phyloP scores from a whole-genome alignment of 768 basidiomycete genomes.

The Cubamyces sp. region DNA sequence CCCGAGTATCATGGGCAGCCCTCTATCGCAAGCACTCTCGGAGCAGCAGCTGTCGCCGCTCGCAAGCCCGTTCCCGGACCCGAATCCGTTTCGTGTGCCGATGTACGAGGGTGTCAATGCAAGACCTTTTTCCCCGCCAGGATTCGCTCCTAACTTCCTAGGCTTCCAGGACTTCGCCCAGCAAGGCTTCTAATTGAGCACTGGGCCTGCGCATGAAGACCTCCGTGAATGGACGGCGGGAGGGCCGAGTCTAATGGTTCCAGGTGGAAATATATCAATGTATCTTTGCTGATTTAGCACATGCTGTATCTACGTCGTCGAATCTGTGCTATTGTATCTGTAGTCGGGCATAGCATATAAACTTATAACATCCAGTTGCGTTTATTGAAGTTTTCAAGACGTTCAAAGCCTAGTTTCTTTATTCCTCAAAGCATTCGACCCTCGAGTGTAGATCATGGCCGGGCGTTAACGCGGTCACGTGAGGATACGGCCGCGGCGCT shows the following conservation, averaged over 20 bases:
- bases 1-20: slow-evolving; percentile 16
- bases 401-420: no score
- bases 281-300: not conserved
- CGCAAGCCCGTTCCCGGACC: slow-evolving; percentile 10
- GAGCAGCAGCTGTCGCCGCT: slow-evolving; percentile 23
- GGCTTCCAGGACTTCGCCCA: slow-evolving; percentile 20
- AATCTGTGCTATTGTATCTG: not conserved
- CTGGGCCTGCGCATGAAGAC: no score
- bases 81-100: slow-evolving; percentile 19
- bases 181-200: slow-evolving; percentile 4
- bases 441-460: no score
- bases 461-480: slow-evolving; percentile 9
- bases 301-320: not conserved
- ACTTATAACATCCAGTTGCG: no score
- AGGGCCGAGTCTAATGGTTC: no score
- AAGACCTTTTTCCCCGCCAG: slow-evolving; percentile 20
- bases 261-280: not conserved
- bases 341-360: not conserved
- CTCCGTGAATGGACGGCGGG: not conserved
- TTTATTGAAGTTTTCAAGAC: no score
- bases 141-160: slow-evolving; percentile 16
- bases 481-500: not conserved
- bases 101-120: slow-evolving; percentile 23
- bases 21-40: not conserved
- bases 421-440: no score